Percentiles rank a stretch among this genome's conserved stretches.
These are phyloP conservation scores for Emydomyces testavorans DNA, from an alignment of 2,329 filamentous ascomycete species.

Conservation along the genomic window DNA sequence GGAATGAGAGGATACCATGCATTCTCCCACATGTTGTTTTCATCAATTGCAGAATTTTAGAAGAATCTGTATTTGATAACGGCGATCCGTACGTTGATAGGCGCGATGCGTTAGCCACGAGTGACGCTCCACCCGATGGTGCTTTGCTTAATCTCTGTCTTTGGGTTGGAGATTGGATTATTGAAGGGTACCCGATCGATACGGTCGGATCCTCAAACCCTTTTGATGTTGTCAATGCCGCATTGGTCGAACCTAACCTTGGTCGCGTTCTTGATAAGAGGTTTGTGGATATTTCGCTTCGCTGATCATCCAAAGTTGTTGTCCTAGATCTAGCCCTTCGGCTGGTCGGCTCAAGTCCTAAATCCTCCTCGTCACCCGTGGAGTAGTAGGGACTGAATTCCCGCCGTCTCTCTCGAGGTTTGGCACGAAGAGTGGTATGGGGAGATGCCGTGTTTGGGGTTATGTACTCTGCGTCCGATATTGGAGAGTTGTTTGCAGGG, in stretches of 20 bases:
- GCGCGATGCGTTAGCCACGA: constrained; percentile 21
- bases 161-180: constrained; percentile 33
- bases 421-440: constrained; percentile 27
- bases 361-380: constrained; percentile 27
- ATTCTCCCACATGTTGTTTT: constrained; percentile 43
- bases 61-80: constrained; percentile 35
- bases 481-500: constrained; percentile 28
- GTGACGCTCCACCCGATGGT: constrained; percentile 22
- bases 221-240: constrained; percentile 25
- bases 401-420: constrained; percentile 25
- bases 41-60: constrained; percentile 41
- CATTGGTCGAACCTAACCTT: constrained; percentile 32
- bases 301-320: constrained; percentile 34
- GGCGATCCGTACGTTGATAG: constrained; percentile 28
- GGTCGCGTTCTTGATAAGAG: constrained; percentile 27
- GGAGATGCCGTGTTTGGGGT: constrained; percentile 28
- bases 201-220: constrained; percentile 29
- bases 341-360: constrained; percentile 23
- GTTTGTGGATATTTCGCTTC: constrained; percentile 29
- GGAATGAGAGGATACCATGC: constrained; percentile 43
- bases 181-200: constrained; percentile 41
- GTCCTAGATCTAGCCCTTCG: constrained; percentile 32
- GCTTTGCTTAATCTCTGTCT: constrained; percentile 28
- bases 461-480: constrained; percentile 29
- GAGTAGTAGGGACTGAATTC: constrained; percentile 25